Conservation (phyloP, 768 basidiomycete species). For the Tulasnella sp. region DNA sequence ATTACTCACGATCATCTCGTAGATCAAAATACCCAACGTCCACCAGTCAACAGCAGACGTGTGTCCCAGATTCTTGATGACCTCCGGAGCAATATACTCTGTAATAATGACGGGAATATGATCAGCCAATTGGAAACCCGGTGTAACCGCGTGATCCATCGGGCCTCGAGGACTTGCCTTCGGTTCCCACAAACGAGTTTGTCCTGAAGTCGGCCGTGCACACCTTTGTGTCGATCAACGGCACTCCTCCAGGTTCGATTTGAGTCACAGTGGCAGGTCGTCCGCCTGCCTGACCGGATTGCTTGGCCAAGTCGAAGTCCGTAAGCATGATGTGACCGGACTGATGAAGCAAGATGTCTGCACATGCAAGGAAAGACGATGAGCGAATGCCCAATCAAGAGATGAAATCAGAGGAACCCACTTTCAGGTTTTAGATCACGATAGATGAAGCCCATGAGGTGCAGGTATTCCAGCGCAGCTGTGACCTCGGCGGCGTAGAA, state of each 20-base stretch:
- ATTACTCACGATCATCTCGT: slow-evolving; percentile 78
- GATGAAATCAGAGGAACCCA: slow-evolving; percentile 34
- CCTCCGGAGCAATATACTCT: slow-evolving; percentile 99
- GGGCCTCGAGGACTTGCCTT: slow-evolving; percentile 49
- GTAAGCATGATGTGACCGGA: slow-evolving; percentile 99
- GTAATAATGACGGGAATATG: slow-evolving; percentile 17
- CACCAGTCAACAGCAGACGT: slow-evolving; percentile 99
- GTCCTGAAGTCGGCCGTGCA: slow-evolving; percentile 97
- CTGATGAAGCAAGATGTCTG: slow-evolving; percentile 95
- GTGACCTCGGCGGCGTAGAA: slow-evolving; percentile 99
- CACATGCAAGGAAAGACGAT: not conserved
- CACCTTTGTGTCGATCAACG: slow-evolving; percentile 91
- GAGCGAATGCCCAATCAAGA: not conserved
- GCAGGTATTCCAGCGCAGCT: slow-evolving; percentile 94
- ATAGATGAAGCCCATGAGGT: slow-evolving; percentile 99
- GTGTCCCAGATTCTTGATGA: slow-evolving; percentile 92
- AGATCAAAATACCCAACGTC: slow-evolving; percentile 96
- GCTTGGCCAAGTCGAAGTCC: slow-evolving; percentile 97
- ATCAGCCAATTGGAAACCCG: not conserved
- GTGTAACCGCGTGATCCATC: not conserved
- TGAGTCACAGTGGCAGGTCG: slow-evolving; percentile 79
- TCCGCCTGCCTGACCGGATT: slow-evolving; percentile 74
- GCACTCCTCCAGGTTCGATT: slow-evolving; percentile 82
- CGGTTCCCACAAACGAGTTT: slow-evolving; percentile 98
- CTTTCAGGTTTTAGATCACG: slow-evolving; percentile 99